Percentiles rank a stretch among this genome's conserved stretches.
These are phyloP conservation scores for Solanum hybrid DNA, from an alignment of 305 asterid genomes.

Conservation along the genomic window DNA sequence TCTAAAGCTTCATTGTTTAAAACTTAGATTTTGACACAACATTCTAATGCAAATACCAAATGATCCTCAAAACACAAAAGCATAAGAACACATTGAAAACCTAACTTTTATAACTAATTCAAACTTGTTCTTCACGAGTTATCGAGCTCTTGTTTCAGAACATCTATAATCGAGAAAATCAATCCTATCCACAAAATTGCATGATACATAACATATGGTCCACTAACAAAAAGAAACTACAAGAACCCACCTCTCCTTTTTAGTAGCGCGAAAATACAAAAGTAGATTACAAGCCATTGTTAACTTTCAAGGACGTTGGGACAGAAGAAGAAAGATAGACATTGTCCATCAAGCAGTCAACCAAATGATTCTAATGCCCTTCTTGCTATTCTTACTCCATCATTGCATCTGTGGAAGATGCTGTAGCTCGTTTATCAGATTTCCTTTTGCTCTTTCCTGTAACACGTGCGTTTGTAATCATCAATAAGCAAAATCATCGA, in stretches of 20 bases:
- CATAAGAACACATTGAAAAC: not conserved
- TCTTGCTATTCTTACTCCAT: constrained; percentile 29
- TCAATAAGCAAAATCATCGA: not conserved
- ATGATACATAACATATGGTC: not conserved
- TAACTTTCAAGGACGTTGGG: not conserved
- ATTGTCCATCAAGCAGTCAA: not conserved
- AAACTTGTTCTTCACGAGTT: not conserved
- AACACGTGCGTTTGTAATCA: not conserved
- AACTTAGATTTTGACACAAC: not conserved
- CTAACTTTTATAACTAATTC: not conserved
- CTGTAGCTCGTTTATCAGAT: constrained; percentile 27
- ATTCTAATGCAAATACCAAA: not conserved
- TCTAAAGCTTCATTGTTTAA: not conserved
- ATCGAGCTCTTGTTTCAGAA: not conserved
- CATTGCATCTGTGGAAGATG: constrained; percentile 46
- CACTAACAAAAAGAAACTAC: not conserved
- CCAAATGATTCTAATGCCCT: not conserved
- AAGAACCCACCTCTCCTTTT: not conserved
- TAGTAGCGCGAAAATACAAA: not conserved
- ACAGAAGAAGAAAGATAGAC: not conserved
- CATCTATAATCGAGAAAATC: not conserved
- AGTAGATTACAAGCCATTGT: not conserved
- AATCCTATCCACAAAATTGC: not conserved
- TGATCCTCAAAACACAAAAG: not conserved
- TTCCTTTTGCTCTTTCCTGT: constrained; percentile 51